A percentile compares a stretch with the other conserved stretches of the same genome.
Evolutionary conservation across 179 eudicot genomes (phyloP).

Genomic region (Amaranthus tricolor): DNA sequence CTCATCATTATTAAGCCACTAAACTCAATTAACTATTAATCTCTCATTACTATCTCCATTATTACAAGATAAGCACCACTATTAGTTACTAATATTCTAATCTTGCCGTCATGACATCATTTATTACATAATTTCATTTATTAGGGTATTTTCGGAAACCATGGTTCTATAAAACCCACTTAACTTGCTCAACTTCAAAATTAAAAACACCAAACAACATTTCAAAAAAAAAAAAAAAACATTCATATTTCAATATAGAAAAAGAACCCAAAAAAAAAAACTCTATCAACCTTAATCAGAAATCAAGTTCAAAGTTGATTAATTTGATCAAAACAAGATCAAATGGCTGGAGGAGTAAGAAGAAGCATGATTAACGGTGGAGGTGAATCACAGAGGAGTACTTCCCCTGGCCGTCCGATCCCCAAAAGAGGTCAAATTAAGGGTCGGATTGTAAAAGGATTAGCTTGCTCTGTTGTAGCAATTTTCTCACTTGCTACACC

Average conservation of each 20-base stretch:
- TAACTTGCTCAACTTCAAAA: neutral
- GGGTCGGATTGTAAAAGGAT: constrained; percentile 19
- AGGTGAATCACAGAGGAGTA: constrained; percentile 19
- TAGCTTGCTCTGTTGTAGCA: constrained; percentile 19
- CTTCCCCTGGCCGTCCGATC: constrained; percentile 24
- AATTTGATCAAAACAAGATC: neutral
- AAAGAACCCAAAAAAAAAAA: too few relatives aligned
- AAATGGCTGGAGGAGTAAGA: constrained; percentile 21
- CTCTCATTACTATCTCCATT: neutral
- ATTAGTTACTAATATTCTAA: neutral
- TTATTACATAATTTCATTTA: neutral
- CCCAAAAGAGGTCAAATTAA: constrained; percentile 25
- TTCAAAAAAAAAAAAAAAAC: neutral
- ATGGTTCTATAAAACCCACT: neutral
- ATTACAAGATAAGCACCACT: neutral
- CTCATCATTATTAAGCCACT: neutral
- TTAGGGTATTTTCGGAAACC: neutral
- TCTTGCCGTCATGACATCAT: neutral
- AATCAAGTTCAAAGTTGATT: neutral
- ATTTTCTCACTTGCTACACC: constrained; percentile 8
- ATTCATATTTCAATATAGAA: neutral
- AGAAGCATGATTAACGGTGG: constrained; percentile 14
- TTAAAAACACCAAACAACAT: neutral
- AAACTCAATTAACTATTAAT: neutral
- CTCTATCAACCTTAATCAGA: neutral